A percentile compares a stretch with the other conserved stretches of the same genome.
Conservation (phyloP, 768 basidiomycete genomes). For the Gloeophyllum trabeum region DNA sequence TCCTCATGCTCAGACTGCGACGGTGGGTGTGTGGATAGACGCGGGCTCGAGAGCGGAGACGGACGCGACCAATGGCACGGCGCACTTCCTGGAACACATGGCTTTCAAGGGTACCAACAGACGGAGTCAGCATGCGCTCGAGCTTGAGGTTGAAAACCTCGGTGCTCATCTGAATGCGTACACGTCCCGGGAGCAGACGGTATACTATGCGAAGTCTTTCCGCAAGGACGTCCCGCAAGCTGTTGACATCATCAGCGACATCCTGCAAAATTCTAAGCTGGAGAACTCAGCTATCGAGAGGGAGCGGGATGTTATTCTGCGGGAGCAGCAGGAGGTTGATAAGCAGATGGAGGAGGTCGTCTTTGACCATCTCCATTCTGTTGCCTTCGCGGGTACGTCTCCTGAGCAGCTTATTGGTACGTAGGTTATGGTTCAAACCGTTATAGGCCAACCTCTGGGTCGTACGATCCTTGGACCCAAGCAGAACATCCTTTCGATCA, state of each 20-base stretch:
- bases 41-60: slow-evolving; percentile 97
- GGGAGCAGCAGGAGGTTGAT: slow-evolving; percentile 98
- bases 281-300: slow-evolving; percentile 82
- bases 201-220: slow-evolving; percentile 99
- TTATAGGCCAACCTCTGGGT: slow-evolving; percentile 82
- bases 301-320: slow-evolving; percentile 91
- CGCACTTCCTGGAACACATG: slow-evolving; percentile 99
- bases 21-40: slow-evolving; percentile 99
- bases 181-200: slow-evolving; percentile 97
- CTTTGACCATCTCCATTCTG: slow-evolving; percentile 94
- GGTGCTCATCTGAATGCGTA: slow-evolving; percentile 97
- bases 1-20: slow-evolving; percentile 87
- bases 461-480: slow-evolving; percentile 97
- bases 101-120: slow-evolving; percentile 93
- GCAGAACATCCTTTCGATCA: slow-evolving; percentile 91
- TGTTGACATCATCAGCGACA: slow-evolving; percentile 97
- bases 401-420: neutral
- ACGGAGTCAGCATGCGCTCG: slow-evolving; percentile 81
- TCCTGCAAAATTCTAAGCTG: slow-evolving; percentile 93
- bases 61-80: slow-evolving; percentile 88
- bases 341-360: slow-evolving; percentile 98
- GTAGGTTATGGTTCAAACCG: slow-evolving; percentile 2
- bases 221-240: slow-evolving; percentile 83
- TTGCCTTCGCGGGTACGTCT: slow-evolving; percentile 87
- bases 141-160: slow-evolving; percentile 96